phyloP scores from a whole-genome alignment of 23 red algal genomes.

The Gracilaria domingensis region DNA sequence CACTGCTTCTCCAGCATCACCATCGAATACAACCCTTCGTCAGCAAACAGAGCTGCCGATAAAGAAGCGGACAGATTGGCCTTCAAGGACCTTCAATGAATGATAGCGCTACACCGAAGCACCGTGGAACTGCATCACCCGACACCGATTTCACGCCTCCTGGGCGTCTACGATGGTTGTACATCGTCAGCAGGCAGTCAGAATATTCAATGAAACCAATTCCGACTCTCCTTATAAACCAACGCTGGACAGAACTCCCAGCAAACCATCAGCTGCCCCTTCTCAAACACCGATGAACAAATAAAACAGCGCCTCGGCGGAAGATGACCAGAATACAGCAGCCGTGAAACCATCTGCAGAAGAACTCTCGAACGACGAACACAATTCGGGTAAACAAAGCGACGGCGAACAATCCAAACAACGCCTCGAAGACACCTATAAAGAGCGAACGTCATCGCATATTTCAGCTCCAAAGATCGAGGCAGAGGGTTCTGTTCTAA shows the following conservation, averaged over 20 bases:
- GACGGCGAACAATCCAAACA: neutral
- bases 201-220: neutral
- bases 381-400: too few species aligned
- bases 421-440: neutral
- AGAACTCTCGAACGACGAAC: neutral
- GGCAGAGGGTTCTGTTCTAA: neutral
- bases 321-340: neutral
- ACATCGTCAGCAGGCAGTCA: neutral
- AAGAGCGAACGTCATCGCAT: neutral
- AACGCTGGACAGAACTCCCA: too few species aligned
- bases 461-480: neutral
- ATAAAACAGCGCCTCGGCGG: neutral
- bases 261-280: neutral
- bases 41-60: neutral
- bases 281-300: neutral
- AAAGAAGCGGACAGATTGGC: neutral
- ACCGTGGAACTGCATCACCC: neutral
- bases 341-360: neutral
- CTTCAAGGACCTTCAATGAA: neutral
- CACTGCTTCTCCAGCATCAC: slow-evolving; percentile 23
- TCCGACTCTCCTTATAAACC: neutral
- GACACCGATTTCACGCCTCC: neutral
- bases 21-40: neutral
- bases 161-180: neutral
- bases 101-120: neutral